Conservation (phyloP, 2,329 filamentous ascomycete species). For the Pyrenochaeta sp. region DNA sequence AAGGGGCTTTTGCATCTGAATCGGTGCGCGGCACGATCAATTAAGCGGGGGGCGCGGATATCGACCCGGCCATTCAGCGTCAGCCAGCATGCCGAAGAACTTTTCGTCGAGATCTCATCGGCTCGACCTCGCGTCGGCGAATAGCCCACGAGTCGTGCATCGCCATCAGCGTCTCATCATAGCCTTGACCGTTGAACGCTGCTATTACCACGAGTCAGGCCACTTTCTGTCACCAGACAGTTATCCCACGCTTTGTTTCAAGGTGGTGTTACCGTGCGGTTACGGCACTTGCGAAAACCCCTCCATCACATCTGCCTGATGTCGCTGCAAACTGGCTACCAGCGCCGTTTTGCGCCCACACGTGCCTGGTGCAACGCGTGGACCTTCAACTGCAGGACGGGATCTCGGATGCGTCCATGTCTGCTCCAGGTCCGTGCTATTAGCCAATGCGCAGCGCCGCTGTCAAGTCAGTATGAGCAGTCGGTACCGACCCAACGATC, state of each 20-base stretch:
- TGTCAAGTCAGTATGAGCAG: slow-evolving; percentile 25
- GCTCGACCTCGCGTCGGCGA: slow-evolving; percentile 6
- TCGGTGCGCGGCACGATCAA: slow-evolving; percentile 22
- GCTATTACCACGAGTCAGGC: slow-evolving; percentile 1
- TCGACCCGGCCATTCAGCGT: slow-evolving; percentile 14
- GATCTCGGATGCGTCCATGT: slow-evolving; percentile 11
- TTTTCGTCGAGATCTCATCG: slow-evolving; percentile 21
- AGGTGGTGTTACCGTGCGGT: slow-evolving; percentile 2
- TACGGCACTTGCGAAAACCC: slow-evolving; percentile 10
- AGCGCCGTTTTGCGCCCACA: slow-evolving; percentile 13
- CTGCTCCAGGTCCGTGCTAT: slow-evolving; percentile 9
- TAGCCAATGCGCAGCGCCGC: slow-evolving; percentile 21
- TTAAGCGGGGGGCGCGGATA: slow-evolving; percentile 21
- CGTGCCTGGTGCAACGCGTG: slow-evolving; percentile 10
- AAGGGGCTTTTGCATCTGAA: slow-evolving; percentile 23
- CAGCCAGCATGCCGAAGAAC: slow-evolving; percentile 16
- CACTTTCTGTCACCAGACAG: slow-evolving; percentile 4
- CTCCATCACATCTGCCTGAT: slow-evolving; percentile 3
- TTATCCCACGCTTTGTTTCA: background rate
- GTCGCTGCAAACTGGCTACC: background rate
- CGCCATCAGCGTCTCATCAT: slow-evolving; percentile 3
- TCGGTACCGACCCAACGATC: slow-evolving; percentile 23
- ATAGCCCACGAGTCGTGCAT: background rate
- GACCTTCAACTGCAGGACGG: slow-evolving; percentile 8
- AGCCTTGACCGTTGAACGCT: background rate